Evolutionary conservation across 1,284 basidiomycete genomes (phyloP).

Genomic region (Psilocybe mexicana): DNA sequence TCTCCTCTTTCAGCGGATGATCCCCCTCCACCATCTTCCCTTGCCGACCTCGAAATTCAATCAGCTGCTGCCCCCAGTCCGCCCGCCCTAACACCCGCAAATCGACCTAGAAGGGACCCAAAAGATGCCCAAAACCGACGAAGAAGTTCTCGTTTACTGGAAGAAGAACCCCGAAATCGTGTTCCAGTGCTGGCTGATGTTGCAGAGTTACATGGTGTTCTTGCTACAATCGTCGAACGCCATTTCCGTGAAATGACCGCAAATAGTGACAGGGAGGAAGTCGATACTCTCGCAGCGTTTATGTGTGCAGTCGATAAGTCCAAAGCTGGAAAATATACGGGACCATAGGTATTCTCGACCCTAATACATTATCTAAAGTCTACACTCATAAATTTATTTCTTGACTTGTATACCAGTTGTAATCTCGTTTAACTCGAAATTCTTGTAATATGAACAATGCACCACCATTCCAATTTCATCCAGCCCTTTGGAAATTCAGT

Average conservation of each 20-base stretch:
- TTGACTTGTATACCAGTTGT: background rate
- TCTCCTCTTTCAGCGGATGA: conserved; percentile 65
- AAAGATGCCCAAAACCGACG: conserved; percentile 52
- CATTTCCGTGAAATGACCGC: conserved; percentile 62
- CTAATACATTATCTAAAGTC: background rate
- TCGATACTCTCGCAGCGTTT: conserved; percentile 77
- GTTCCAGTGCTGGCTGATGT: conserved; percentile 69
- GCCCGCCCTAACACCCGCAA: conserved; percentile 53
- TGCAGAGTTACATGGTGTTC: conserved; percentile 59
- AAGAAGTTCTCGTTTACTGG: conserved; percentile 66
- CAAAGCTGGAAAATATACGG: conserved; percentile 43
- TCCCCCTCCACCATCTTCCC: conserved; percentile 63
- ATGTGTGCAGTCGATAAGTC: conserved; percentile 68
- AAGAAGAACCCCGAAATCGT: conserved; percentile 60
- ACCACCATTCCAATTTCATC: no score
- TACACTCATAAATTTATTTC: background rate
- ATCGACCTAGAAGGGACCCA: conserved; percentile 65
- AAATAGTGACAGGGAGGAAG: conserved; percentile 66
- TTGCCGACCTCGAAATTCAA: conserved; percentile 51
- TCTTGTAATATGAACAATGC: no score
- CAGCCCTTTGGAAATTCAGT: no score
- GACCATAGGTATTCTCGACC: background rate
- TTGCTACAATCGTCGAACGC: conserved; percentile 66
- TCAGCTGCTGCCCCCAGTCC: conserved; percentile 51
- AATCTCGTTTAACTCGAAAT: no score